These are phyloP conservation scores for Forsythia suspensa DNA, from an alignment of 257 asterid species.

Conservation along the genomic window DNA sequence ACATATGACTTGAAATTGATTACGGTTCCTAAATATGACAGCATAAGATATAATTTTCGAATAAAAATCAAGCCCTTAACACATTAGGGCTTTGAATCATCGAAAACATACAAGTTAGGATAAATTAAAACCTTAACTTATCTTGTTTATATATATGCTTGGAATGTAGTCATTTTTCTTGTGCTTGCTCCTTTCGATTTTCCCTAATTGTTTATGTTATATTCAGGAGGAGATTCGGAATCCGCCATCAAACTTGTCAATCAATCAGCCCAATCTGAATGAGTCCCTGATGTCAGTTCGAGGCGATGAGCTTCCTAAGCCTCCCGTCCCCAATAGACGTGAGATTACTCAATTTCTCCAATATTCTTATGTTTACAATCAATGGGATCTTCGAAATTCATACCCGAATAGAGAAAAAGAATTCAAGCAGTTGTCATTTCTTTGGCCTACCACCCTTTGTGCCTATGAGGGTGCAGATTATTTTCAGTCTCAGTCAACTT, in stretches of 20 bases:
- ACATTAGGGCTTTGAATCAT: slow-evolving; percentile 16
- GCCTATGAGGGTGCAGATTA: slow-evolving; percentile 14
- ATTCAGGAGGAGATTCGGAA: slow-evolving; percentile 84
- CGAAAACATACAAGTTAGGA: background rate
- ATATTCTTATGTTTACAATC: background rate
- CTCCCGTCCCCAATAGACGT: slow-evolving; percentile 94
- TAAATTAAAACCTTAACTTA: background rate
- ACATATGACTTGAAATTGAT: background rate
- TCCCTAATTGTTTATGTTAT: background rate
- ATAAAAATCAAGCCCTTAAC: background rate
- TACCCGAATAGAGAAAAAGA: background rate
- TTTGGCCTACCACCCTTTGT: slow-evolving; percentile 15
- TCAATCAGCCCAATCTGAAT: slow-evolving; percentile 65
- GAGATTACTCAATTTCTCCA: slow-evolving; percentile 24
- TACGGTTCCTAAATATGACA: background rate
- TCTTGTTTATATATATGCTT: background rate
- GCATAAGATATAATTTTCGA: background rate
- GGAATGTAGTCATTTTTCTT: background rate
- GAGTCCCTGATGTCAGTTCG: slow-evolving; percentile 65
- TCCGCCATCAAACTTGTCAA: slow-evolving; percentile 62
- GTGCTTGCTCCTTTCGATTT: background rate
- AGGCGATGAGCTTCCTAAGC: slow-evolving; percentile 91
- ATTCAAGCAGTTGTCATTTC: background rate
- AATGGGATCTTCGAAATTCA: background rate
- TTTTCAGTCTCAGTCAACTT: slow-evolving; percentile 31